Conservation (phyloP, 306 rosid genomes). For the Quercus suber region DNA sequence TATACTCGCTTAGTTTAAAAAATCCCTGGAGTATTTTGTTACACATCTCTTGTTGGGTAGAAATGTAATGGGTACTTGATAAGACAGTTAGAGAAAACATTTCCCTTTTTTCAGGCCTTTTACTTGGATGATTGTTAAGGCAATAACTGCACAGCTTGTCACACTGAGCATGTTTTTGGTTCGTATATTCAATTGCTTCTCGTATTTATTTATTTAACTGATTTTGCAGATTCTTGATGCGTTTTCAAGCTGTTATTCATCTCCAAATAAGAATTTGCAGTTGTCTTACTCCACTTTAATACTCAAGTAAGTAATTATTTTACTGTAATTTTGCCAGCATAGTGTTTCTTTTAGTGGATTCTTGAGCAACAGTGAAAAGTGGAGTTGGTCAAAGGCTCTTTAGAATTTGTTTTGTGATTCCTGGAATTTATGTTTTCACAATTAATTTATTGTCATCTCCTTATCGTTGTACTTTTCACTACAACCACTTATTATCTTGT, state of each 20-base stretch:
- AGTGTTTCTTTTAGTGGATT: too few relatives aligned
- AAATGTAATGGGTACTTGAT: not conserved
- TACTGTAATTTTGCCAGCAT: not conserved
- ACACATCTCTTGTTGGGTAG: not conserved
- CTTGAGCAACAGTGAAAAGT: too few relatives aligned
- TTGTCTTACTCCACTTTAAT: constrained; percentile 77
- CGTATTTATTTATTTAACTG: constrained; percentile 7
- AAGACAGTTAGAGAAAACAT: not conserved
- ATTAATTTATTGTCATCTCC: too few relatives aligned
- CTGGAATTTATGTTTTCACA: too few relatives aligned
- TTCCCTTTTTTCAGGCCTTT: too few relatives aligned
- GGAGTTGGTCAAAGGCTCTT: too few relatives aligned
- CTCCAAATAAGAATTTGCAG: constrained; percentile 80
- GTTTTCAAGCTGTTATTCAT: constrained; percentile 70
- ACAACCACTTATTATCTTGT: too few relatives aligned
- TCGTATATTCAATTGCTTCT: not conserved
- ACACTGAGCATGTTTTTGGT: not conserved
- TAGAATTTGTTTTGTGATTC: too few relatives aligned
- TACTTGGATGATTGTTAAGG: too few relatives aligned
- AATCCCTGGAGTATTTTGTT: not conserved
- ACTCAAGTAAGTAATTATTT: constrained; percentile 69
- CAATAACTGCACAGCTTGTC: not conserved
- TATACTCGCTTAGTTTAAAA: not conserved
- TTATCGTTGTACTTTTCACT: too few relatives aligned
- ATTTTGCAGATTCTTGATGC: constrained; percentile 81